Evolutionary conservation across 1,284 basidiomycete genomes (phyloP).

Genomic region (Ustilago trichophora): DNA sequence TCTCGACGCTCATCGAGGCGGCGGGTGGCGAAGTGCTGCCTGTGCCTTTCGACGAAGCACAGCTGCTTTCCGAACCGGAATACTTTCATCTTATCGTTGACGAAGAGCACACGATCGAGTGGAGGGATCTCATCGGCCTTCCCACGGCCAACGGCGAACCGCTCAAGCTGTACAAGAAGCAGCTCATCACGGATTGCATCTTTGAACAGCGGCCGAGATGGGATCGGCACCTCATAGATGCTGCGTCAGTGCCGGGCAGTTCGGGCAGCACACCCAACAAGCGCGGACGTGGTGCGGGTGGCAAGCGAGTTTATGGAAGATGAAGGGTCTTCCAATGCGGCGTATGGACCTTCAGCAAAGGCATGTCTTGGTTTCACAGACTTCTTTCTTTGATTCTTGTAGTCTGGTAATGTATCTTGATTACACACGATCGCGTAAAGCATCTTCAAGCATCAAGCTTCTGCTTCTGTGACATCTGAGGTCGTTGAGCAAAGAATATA

Average conservation of each 20-base stretch:
- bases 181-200: slow-evolving; percentile 33
- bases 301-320: slow-evolving; percentile 6
- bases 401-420: too few species aligned
- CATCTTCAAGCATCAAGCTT: too few species aligned
- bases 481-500: background rate
- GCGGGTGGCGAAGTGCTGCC: slow-evolving; percentile 24
- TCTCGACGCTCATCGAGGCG: slow-evolving; percentile 28
- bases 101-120: slow-evolving; percentile 24
- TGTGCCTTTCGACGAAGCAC: slow-evolving; percentile 19
- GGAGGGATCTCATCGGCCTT: slow-evolving; percentile 18
- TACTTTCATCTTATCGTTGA: slow-evolving; percentile 26
- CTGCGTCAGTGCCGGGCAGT: background rate
- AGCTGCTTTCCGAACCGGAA: slow-evolving; percentile 26
- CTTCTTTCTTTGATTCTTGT: too few species aligned
- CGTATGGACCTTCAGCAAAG: too few species aligned
- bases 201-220: slow-evolving; percentile 36
- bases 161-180: slow-evolving; percentile 28
- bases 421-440: too few species aligned
- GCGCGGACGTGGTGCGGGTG: slow-evolving; percentile 11
- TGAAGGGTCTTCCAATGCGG: too few species aligned
- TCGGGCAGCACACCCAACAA: slow-evolving; percentile 10
- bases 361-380: too few species aligned
- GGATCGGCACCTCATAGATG: slow-evolving; percentile 27
- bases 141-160: slow-evolving; percentile 12
- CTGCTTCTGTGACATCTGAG: too few species aligned